A percentile compares a stretch with the other conserved stretches of the same genome.
Conservation (phyloP, 176 grass and related monocot genomes). For the Olyra latifolia region DNA sequence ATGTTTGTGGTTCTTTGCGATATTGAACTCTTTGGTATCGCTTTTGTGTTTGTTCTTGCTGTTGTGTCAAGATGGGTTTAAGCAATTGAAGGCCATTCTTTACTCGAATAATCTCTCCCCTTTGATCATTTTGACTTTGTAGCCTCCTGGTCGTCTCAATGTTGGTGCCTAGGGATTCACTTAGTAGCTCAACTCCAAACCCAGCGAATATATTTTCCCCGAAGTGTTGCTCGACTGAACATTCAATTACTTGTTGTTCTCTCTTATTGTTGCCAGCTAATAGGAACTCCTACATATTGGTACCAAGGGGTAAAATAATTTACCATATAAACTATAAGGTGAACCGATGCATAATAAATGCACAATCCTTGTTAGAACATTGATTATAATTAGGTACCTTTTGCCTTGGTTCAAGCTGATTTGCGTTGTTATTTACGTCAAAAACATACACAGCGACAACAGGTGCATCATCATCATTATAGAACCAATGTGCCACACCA, state of each 20-base stretch:
- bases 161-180: slow-evolving; percentile 33
- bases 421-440: not conserved
- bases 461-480: not conserved
- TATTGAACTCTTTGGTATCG: not conserved
- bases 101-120: slow-evolving; percentile 43
- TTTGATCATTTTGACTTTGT: slow-evolving; percentile 38
- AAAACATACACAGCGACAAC: slow-evolving; percentile 22
- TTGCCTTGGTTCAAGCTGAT: not conserved
- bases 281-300: slow-evolving; percentile 33
- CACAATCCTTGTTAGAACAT: not conserved
- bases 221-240: not conserved
- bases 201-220: slow-evolving; percentile 17
- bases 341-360: not conserved
- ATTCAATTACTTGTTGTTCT: not conserved
- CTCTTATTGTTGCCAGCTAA: slow-evolving; percentile 29
- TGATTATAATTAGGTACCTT: not conserved
- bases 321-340: not conserved
- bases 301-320: not conserved
- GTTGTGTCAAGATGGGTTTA: not conserved
- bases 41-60: not conserved
- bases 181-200: slow-evolving; percentile 30
- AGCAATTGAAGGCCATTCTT: slow-evolving; percentile 12
- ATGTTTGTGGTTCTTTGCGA: not conserved
- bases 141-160: slow-evolving; percentile 20
- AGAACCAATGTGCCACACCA: slow-evolving; percentile 33